Base-by-base conservation (phyloP, 116 monocot species). In the Dioscorea cayenensis region DNA sequence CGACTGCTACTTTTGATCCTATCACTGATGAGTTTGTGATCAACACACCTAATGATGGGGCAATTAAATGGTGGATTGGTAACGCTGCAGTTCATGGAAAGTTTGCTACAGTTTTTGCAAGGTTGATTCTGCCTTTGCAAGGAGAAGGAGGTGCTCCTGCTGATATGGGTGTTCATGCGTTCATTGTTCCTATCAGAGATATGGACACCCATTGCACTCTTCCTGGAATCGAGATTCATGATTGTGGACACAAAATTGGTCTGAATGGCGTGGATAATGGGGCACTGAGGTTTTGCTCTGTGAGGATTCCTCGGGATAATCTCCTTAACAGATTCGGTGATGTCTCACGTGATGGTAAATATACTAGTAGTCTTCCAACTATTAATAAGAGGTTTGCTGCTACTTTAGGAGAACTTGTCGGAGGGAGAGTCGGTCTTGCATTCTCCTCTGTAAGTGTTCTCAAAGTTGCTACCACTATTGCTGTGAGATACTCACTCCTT, bases 11-110 rank as follows among this genome's bases (percentile, higher is more conserved):
- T 22, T 97, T 92, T 69, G 96, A 97, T 79, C 85, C 88, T 6
- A 20, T 78, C 9, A 83, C 92, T 25, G 93, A 90, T 72, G 90
- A 97, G 76, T 92, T 97, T 66, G 71, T 97, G 32, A 84, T 97
- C 14, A 49, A 90, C 60, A 97, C 96, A 4, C 96, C 96, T 2
- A 87, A 97, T 73, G 96, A 97, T 74, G 93, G 93, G 29, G 93
- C 96, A 22, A 87, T 97, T 36, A 97, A 97, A 64, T 97, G 96
- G 96, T 97, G 96, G 96, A 97, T 97, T 58, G 96, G 96, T 14
- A 97, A 97, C 80, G 90, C 96, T 14, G 90, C 93, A 60, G 69
- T 82, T 65, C 93, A 97, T 70, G 96, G 93, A 70, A 97, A 92
- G 74, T 97, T 92, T 72, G 93, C 96, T 1, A 86, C 92, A 5